These are phyloP conservation scores for Xylaria castorea DNA, from an alignment of 495 filamentous ascomycete genomes.

Conservation along the genomic window DNA sequence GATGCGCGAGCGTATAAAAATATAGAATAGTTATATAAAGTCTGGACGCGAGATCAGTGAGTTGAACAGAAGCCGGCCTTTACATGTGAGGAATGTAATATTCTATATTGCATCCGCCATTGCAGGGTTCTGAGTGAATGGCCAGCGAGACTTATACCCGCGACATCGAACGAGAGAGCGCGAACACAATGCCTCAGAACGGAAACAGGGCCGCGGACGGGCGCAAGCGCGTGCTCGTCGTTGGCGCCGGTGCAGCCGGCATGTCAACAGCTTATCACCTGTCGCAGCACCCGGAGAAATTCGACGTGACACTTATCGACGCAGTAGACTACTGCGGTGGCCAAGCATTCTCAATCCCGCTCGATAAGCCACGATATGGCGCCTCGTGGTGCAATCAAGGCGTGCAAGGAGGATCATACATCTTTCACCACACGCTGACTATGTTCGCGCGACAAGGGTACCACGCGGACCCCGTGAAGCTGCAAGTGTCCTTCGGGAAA, in stretches of 20 bases:
- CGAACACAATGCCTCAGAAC: conserved; percentile 31
- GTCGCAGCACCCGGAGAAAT: conserved; percentile 74
- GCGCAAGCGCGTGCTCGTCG: conserved; percentile 62
- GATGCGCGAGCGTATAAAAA: not conserved
- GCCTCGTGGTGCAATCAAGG: conserved; percentile 84
- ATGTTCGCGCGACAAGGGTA: conserved; percentile 76
- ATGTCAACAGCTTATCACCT: conserved; percentile 80
- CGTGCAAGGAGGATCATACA: conserved; percentile 79
- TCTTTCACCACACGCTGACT: conserved; percentile 82
- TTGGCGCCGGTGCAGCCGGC: conserved; percentile 71
- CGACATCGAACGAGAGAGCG: conserved; percentile 27
- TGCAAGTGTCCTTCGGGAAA: conserved; percentile 85
- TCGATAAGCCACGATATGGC: conserved; percentile 71
- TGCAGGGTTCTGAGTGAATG: not conserved
- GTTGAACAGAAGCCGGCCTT: not conserved
- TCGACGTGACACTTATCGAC: conserved; percentile 78
- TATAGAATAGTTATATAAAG: not conserved
- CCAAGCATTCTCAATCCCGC: conserved; percentile 77
- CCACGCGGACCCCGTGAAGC: conserved; percentile 70
- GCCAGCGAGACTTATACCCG: conserved; percentile 18
- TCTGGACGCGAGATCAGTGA: not conserved
- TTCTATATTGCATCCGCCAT: not conserved
- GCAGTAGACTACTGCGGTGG: conserved; percentile 72
- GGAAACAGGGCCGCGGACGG: conserved; percentile 20
- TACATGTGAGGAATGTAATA: not conserved